A percentile compares a stretch with the other conserved stretches of the same genome.
Conservation (phyloP, 2,329 filamentous ascomycete genomes). For the Aspergillus thermomutatus region DNA sequence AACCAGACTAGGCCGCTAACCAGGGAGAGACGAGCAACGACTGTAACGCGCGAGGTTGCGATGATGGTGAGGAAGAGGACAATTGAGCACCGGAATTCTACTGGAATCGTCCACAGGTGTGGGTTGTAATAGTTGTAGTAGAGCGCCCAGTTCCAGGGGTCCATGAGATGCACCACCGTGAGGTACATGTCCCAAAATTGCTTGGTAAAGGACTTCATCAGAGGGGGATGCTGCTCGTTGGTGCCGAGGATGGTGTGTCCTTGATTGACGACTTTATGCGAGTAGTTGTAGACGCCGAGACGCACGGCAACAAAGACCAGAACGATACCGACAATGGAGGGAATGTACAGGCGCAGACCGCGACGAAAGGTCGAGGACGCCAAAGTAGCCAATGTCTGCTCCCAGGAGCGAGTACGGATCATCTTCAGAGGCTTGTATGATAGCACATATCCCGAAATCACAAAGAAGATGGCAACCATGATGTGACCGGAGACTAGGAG, state of each 20-base stretch:
- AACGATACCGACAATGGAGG: slow-evolving; percentile 38
- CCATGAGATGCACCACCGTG: slow-evolving; percentile 32
- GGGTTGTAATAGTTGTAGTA: slow-evolving; percentile 45
- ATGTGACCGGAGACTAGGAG: slow-evolving; percentile 45
- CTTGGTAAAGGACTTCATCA: slow-evolving; percentile 28
- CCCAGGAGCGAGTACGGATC: slow-evolving; percentile 36
- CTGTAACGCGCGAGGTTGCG: slow-evolving; percentile 35
- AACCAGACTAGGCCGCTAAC: slow-evolving; percentile 35
- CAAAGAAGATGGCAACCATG: slow-evolving; percentile 49
- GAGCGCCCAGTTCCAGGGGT: slow-evolving; percentile 38
- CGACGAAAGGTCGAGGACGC: slow-evolving; percentile 45
- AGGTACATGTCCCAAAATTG: slow-evolving; percentile 38
- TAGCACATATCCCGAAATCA: slow-evolving; percentile 48
- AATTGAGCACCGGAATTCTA: slow-evolving; percentile 45
- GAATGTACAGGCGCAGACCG: slow-evolving; percentile 42
- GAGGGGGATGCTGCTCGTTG: slow-evolving; percentile 43
- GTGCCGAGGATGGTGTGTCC: slow-evolving; percentile 38
- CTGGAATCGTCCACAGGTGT: slow-evolving; percentile 47
- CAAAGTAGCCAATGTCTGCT: slow-evolving; percentile 38
- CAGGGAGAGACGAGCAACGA: slow-evolving; percentile 31
- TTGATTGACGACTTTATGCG: slow-evolving; percentile 31
- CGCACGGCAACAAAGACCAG: slow-evolving; percentile 42
- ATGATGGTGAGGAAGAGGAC: slow-evolving; percentile 43
- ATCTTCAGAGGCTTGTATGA: slow-evolving; percentile 41
- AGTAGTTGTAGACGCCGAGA: slow-evolving; percentile 41